Evolutionary conservation across 768 basidiomycete species (phyloP).

Genomic region (Suillus discolor): DNA sequence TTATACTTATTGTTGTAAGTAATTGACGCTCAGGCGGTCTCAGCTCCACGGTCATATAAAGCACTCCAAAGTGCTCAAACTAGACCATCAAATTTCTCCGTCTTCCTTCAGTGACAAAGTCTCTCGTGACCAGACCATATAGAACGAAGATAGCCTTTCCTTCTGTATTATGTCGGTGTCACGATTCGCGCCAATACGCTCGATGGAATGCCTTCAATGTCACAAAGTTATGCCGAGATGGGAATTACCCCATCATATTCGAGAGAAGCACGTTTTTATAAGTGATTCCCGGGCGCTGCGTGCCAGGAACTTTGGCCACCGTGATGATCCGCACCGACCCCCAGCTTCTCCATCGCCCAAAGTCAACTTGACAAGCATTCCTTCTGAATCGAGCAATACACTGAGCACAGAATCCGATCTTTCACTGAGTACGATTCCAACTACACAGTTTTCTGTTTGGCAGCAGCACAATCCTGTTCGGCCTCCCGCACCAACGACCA

Average conservation of each 20-base stretch:
- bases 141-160: neutral
- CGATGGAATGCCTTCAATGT: neutral
- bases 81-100: neutral
- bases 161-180: neutral
- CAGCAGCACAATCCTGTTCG: constrained; percentile 12
- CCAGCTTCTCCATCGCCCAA: neutral
- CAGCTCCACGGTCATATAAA: neutral
- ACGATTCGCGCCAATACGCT: neutral
- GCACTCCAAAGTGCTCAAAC: neutral
- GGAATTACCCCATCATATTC: neutral
- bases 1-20: neutral
- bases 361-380: neutral
- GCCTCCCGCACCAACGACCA: constrained; percentile 15
- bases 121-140: neutral
- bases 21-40: neutral
- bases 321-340: neutral
- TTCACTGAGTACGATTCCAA: constrained; percentile 9
- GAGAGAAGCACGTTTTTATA: neutral
- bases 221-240: neutral
- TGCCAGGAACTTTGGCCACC: neutral
- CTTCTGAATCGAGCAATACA: constrained; percentile 1
- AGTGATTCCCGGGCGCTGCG: neutral
- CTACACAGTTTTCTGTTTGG: constrained; percentile 25
- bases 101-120: neutral
- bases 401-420: constrained; percentile 3